Conservation (phyloP, 2,329 filamentous ascomycete genomes). For the Penicillium sp. region DNA sequence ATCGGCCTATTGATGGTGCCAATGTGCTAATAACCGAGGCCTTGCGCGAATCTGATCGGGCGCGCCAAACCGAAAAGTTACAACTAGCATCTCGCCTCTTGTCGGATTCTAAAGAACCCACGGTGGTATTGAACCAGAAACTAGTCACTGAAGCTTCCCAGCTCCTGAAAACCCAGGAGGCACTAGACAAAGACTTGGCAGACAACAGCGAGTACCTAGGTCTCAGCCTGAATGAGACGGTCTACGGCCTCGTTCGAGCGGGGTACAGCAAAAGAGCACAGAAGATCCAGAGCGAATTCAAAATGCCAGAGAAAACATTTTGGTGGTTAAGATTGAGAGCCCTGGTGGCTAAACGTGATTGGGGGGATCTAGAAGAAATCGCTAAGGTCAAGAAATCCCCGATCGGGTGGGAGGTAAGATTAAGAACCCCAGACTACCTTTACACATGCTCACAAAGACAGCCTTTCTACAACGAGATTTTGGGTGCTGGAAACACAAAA, state of each 20-base stretch:
- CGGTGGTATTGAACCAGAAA: conserved; percentile 66
- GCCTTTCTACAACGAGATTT: conserved; percentile 88
- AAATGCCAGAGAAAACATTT: conserved; percentile 83
- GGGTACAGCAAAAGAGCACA: conserved; percentile 83
- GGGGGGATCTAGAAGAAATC: conserved; percentile 88
- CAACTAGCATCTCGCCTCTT: conserved; percentile 83
- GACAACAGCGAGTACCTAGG: conserved; percentile 68
- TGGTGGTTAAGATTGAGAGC: conserved; percentile 88
- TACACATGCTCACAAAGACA: conserved; percentile 44
- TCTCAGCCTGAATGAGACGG: conserved; percentile 84
- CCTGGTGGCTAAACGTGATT: conserved; percentile 85
- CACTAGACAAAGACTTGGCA: conserved; percentile 79
- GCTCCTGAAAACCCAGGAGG: conserved; percentile 82
- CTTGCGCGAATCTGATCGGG: conserved; percentile 68
- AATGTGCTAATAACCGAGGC: conserved; percentile 86
- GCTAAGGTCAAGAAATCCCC: conserved; percentile 75
- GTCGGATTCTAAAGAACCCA: conserved; percentile 77
- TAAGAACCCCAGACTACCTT: conserved; percentile 10
- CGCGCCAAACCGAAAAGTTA: conserved; percentile 79
- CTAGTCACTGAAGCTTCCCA: conserved; percentile 77
- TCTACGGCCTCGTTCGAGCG: conserved; percentile 81
- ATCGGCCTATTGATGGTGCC: conserved; percentile 83
- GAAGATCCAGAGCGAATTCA: conserved; percentile 90
- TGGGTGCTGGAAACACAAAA: conserved; percentile 86
- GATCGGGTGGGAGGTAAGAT: conserved; percentile 89